Percentiles rank a stretch among this genome's conserved stretches.
These are phyloP conservation scores for Globisporangium camurandrum DNA, from an alignment of 352 stramenopile species.

Conservation along the genomic window DNA sequence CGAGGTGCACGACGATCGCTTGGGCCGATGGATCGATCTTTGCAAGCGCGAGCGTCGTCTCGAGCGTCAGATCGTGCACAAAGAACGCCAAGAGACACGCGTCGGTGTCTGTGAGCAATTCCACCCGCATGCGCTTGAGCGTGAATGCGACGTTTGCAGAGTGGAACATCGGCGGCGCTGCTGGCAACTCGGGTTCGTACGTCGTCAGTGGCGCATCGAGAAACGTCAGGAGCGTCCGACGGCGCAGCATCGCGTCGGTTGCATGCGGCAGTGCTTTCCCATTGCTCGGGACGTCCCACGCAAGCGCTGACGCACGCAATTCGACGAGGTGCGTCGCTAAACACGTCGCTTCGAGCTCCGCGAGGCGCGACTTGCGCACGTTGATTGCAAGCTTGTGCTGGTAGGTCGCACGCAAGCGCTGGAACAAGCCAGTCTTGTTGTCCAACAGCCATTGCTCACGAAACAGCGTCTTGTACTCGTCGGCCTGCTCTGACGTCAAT, in stretches of 20 bases:
- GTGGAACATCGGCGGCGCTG: slow-evolving; percentile 44
- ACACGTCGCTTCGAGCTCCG: slow-evolving; percentile 46
- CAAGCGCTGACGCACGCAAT: slow-evolving; percentile 46
- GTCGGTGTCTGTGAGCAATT: slow-evolving; percentile 41
- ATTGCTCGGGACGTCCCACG: slow-evolving; percentile 54
- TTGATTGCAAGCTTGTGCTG: slow-evolving; percentile 35
- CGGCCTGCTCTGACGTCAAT: slow-evolving; percentile 25
- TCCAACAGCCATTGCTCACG: slow-evolving; percentile 48
- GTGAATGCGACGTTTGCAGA: slow-evolving; percentile 42
- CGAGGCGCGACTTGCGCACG: slow-evolving; percentile 29
- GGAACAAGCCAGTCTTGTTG: slow-evolving; percentile 34
- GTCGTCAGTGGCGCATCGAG: slow-evolving; percentile 50
- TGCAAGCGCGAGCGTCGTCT: slow-evolving; percentile 39
- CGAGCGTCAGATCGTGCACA: slow-evolving; percentile 32
- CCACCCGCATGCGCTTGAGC: slow-evolving; percentile 40
- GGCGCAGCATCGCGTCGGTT: slow-evolving; percentile 31
- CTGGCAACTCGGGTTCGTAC: slow-evolving; percentile 45
- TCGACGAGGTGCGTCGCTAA: slow-evolving; percentile 53
- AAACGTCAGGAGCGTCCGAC: slow-evolving; percentile 55
- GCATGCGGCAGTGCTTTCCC: slow-evolving; percentile 40
- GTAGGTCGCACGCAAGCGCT: slow-evolving; percentile 29
- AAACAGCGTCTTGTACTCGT: slow-evolving; percentile 61
- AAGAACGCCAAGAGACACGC: slow-evolving; percentile 52
- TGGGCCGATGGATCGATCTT: slow-evolving; percentile 26
- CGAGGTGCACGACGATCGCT: slow-evolving; percentile 37